Conservation (phyloP, 1,284 basidiomycete species). For the Cutaneotrichosporon sp. region DNA sequence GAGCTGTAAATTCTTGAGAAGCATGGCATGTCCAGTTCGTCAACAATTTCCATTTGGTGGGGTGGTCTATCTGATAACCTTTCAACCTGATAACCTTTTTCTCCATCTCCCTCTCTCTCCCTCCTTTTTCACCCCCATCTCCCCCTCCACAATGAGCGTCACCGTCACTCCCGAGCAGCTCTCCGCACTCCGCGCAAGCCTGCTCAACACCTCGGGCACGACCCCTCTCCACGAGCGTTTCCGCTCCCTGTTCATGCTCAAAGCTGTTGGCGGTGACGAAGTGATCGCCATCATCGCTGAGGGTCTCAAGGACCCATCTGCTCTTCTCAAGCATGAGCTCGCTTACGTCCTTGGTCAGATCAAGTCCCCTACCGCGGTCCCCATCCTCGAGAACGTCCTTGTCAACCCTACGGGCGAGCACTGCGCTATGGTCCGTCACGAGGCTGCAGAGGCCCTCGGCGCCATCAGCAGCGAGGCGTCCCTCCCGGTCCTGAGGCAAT, state of each 20-base stretch:
- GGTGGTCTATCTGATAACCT: neutral
- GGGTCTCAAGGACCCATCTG: conserved; percentile 80
- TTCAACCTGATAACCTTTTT: neutral
- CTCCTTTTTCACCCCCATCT: neutral
- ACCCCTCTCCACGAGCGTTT: conserved; percentile 84
- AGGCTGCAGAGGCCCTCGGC: conserved; percentile 98
- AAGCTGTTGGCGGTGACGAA: conserved; percentile 66
- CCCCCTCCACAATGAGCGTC: conserved; percentile 33
- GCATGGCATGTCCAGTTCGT: no score
- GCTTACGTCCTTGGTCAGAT: conserved; percentile 97
- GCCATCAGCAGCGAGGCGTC: conserved; percentile 73
- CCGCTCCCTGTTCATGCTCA: conserved; percentile 87
- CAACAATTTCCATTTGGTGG: no score
- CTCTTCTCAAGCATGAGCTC: conserved; percentile 92
- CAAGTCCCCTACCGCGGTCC: conserved; percentile 66
- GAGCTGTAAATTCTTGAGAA: no score
- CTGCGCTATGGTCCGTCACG: conserved; percentile 91
- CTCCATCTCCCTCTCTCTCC: neutral
- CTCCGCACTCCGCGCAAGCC: conserved; percentile 46
- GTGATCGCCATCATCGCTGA: conserved; percentile 81
- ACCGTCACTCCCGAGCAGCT: conserved; percentile 42
- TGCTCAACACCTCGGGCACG: conserved; percentile 70
- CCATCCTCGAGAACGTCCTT: conserved; percentile 72
- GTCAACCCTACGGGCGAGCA: conserved; percentile 54
- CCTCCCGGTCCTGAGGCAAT: conserved; percentile 67